Conservation (phyloP, 177 flowering plant genomes). For the Tripterygium wilfordii region DNA sequence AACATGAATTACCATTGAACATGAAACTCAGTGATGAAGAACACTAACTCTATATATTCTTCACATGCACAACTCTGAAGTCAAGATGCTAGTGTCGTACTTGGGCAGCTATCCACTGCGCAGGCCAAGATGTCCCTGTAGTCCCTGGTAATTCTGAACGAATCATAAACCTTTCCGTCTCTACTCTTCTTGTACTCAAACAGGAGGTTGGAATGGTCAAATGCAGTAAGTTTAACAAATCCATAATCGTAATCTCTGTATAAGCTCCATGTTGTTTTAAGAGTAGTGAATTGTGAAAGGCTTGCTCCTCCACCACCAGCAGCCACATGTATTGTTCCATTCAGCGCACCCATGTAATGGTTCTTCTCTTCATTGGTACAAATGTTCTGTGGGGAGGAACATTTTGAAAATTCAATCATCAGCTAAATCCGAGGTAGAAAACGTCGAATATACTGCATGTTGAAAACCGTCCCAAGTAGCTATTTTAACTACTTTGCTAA, state of each 20-base stretch:
- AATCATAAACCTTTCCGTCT: conserved; percentile 63
- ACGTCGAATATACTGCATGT: no score
- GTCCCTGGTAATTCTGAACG: conserved; percentile 58
- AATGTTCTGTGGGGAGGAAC: conserved; percentile 29
- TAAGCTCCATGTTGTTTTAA: conserved; percentile 56
- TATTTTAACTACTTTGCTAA: no score
- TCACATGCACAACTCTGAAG: no score
- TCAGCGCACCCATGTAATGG: conserved; percentile 43
- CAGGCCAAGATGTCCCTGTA: conserved; percentile 74
- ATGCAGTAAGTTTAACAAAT: conserved; percentile 65
- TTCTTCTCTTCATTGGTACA: conserved; percentile 54
- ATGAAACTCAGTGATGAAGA: no score
- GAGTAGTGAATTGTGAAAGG: conserved; percentile 35
- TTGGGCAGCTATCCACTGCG: conserved; percentile 43
- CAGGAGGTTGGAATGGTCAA: conserved; percentile 57
- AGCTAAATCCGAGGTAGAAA: neutral
- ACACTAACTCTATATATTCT: no score
- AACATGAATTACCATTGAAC: no score
- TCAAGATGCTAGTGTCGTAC: conserved; percentile 21
- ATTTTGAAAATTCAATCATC: neutral
- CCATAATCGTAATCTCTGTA: conserved; percentile 57
- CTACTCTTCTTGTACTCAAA: conserved; percentile 83
- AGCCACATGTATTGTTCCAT: conserved; percentile 73
- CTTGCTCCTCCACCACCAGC: conserved; percentile 79
- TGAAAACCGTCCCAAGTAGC: no score